A percentile compares a stretch with the other conserved stretches of the same genome.
Evolutionary conservation across 2,329 filamentous ascomycete genomes (phyloP).

Genomic region (Penicillium sp.): DNA sequence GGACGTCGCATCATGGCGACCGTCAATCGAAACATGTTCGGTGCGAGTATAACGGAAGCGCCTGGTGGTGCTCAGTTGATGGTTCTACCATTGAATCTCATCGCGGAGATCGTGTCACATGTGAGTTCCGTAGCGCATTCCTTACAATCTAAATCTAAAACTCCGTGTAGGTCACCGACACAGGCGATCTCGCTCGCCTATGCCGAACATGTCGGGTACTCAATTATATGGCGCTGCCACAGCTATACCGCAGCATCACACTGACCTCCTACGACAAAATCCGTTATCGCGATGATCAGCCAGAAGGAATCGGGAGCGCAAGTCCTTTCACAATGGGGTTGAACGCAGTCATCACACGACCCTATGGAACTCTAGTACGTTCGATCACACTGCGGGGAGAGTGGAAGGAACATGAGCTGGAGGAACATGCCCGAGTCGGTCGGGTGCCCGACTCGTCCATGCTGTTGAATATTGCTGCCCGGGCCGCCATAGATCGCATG

Average conservation of each 20-base stretch:
- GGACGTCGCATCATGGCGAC: constrained; percentile 42
- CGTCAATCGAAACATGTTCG: constrained; percentile 46
- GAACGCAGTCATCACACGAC: constrained; percentile 60
- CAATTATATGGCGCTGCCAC: constrained; percentile 64
- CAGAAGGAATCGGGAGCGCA: constrained; percentile 61
- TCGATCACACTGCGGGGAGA: constrained; percentile 55
- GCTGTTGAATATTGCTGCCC: constrained; percentile 61
- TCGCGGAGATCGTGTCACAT: constrained; percentile 57
- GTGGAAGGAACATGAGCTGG: constrained; percentile 57
- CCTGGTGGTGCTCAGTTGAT: constrained; percentile 35
- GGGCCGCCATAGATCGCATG: constrained; percentile 61
- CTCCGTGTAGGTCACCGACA: constrained; percentile 54
- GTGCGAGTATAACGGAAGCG: constrained; percentile 34
- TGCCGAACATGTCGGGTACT: constrained; percentile 61
- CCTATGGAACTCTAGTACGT: constrained; percentile 53
- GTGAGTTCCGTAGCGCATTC: constrained; percentile 33
- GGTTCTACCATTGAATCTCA: constrained; percentile 57
- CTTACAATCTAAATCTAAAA: constrained; percentile 1
- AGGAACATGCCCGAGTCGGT: constrained; percentile 58
- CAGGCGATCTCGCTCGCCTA: constrained; percentile 57
- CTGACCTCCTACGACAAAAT: constrained; percentile 60
- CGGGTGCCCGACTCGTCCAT: constrained; percentile 63
- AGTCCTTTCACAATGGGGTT: constrained; percentile 64
- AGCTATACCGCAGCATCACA: constrained; percentile 57
- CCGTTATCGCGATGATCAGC: constrained; percentile 56